Conservation (phyloP, 768 basidiomycete genomes). For the Pisolithus marmoratus region DNA sequence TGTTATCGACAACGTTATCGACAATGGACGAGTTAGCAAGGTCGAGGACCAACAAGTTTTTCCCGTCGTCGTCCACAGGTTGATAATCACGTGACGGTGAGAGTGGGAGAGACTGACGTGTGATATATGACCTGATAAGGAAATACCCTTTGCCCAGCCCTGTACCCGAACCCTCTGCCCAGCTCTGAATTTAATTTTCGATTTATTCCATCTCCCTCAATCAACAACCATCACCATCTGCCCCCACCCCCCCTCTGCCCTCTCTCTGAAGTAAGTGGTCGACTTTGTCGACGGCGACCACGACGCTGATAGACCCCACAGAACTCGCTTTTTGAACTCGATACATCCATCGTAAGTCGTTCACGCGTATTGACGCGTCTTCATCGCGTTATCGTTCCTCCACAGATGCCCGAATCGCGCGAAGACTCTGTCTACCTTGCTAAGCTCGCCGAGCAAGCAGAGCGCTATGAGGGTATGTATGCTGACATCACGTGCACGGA, state of each 20-base stretch:
- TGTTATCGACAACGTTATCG: too few species aligned
- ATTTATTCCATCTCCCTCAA: constrained; percentile 42
- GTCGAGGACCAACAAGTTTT: too few species aligned
- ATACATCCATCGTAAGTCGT: constrained; percentile 35
- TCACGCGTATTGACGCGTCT: constrained; percentile 37
- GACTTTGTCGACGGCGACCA: constrained; percentile 25
- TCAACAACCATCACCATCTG: constrained; percentile 45
- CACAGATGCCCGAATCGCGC: constrained; percentile 72
- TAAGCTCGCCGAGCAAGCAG: constrained; percentile 99
- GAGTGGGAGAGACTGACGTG: constrained; percentile 30
- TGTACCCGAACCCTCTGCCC: constrained; percentile 68
- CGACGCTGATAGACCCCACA: constrained; percentile 19
- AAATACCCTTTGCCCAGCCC: constrained; percentile 33
- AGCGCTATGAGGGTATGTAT: constrained; percentile 89
- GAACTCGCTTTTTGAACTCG: constrained; percentile 15
- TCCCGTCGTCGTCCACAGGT: neutral
- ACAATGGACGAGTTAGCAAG: too few species aligned
- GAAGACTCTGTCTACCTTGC: constrained; percentile 99
- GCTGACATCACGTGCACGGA: constrained; percentile 8
- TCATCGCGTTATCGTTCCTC: constrained; percentile 14
- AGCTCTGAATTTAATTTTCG: constrained; percentile 60
- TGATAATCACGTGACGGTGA: neutral
- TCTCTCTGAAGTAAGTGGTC: constrained; percentile 37
- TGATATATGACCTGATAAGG: constrained; percentile 6
- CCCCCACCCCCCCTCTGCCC: constrained; percentile 27